Base-by-base conservation (phyloP, 2,329 filamentous ascomycete species). In the Aspergillus fumigatus region DNA sequence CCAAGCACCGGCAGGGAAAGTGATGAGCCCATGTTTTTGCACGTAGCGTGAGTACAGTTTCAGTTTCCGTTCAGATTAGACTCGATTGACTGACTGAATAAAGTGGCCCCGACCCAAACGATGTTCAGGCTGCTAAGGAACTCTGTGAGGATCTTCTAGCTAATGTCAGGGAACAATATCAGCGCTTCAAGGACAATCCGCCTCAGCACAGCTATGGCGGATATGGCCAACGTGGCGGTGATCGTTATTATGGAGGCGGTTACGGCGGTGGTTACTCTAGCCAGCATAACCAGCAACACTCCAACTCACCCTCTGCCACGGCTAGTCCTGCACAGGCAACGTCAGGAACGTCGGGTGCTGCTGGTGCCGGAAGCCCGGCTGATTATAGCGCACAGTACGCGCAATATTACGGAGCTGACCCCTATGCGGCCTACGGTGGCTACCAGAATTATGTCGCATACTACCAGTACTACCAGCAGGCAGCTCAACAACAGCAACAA, bases 11-110 rank as follows among this genome's bases (percentile, higher is more conserved):
- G 90, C 62, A 84, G 81, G 45, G 94, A 99, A 75, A 96, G 91
- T 63, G 93, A 99, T 50, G 93, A 97, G 71, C 85, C 91, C 2
- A 97, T 99, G 92, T 97, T 92, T 70, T 82, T 99, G 48, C 92
- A 97, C 73, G 92, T 97, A 63, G 90, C 94, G 89, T 95, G 55
- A 69, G 70, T 62, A 14, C 5, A n/a, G 32, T 41, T 38, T 25
- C 35, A 4, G 27, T 40, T 32, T 23, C 9, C 17, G 26, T 38
- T 25, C 8, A 19, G 51, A 45, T 48, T 47, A 25, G 26, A 40
- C 49, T n/a, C 21, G 21, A 40, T 25, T 5, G 35, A 55, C 75
- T 81, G 60, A 80, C 40, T 25, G 21, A 50, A 19, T 55, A 32
- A 62, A 96, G 91, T 60, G 93, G 92, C 4, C 94, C 94, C 6